Base-by-base conservation (phyloP, 345 rosid species). In the Nephelium lappaceum region DNA sequence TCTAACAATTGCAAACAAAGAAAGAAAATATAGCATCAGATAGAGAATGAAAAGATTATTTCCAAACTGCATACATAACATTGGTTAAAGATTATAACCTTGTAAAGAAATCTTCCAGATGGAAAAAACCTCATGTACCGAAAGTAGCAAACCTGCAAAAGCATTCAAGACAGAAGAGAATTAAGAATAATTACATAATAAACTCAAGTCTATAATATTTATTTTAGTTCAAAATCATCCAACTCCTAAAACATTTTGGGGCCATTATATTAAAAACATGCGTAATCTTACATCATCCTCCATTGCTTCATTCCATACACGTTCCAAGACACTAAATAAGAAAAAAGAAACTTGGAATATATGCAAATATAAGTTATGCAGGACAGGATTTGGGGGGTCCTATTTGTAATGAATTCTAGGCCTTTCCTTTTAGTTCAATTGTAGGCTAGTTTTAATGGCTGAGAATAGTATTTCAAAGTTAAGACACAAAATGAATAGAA, bases 41-140 rank as follows among this genome's bases (percentile, higher is more conserved):
- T 62, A 58, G 0, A 47, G 71, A 63, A 21, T 74, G 45, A 68
- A 5, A 16, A 36, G 18, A 80, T 24, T 58, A 70, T 38, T 14
- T 72, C 18, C 16, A 11, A 69, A 67, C 27, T 45, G 62, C 57
- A 69, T 42, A 19, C 43, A 24, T 47, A 18, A 25, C 36, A 25
- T 72, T 19, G 68, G 71, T 47, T n/a, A 58, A 79, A 73, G 74
- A 76, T 74, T 51, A 79, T 77, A 78, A 93, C 99, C 90, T 93
- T 93, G 91, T 95, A 93, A 67, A 95, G 93, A 84, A 95, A 95
- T 79, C 89, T 90, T 51, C 99, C 99, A 23, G 97, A 95, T 57
- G 95, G 93, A 65, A 83, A 95, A 85, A 95, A 92, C 81, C 95
- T 91, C 78, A 95, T 82, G 83, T 93, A 95, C 27, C 98, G 97